phyloP scores from a whole-genome alignment of 2,329 filamentous ascomycete genomes.

The Hymenoscyphus linearis region DNA sequence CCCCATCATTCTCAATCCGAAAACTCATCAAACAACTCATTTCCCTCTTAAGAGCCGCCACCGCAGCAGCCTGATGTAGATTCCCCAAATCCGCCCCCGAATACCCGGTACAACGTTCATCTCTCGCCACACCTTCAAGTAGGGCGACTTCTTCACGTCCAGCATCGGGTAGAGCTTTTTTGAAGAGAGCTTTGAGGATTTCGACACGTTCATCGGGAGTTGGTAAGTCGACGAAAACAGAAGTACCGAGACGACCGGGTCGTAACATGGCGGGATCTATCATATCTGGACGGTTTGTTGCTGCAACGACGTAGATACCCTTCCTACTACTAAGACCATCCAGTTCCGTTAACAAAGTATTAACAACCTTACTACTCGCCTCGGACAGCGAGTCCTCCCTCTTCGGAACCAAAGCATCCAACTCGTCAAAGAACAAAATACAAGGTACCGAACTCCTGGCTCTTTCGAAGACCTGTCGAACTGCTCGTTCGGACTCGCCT shows the following conservation, averaged over 20 bases:
- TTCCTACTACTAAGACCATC: constrained; percentile 76
- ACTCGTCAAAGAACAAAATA: constrained; percentile 96
- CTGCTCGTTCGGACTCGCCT: constrained; percentile 88
- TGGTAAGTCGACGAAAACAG: constrained; percentile 86
- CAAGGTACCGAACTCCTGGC: constrained; percentile 84
- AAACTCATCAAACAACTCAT: constrained; percentile 11
- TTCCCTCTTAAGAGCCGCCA: constrained; percentile 32
- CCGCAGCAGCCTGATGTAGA: constrained; percentile 36
- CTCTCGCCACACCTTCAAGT: constrained; percentile 61
- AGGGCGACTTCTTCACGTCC: constrained; percentile 46
- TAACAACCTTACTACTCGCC: constrained; percentile 83
- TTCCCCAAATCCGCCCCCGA: constrained; percentile 63
- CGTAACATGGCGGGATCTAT: constrained; percentile 94
- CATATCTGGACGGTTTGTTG: constrained; percentile 92
- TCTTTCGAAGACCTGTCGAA: constrained; percentile 85
- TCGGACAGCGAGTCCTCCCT: constrained; percentile 76
- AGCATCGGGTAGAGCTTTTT: constrained; percentile 46
- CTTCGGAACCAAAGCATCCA: constrained; percentile 85
- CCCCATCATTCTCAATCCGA: neutral
- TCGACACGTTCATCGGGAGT: constrained; percentile 73
- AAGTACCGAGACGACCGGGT: constrained; percentile 80
- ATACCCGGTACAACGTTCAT: constrained; percentile 66
- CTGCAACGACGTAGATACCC: constrained; percentile 90
- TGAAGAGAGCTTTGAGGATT: constrained; percentile 68
- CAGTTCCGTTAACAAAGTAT: constrained; percentile 88